Conservation (phyloP, 345 rosid species). For the Atalantia buxifolia region DNA sequence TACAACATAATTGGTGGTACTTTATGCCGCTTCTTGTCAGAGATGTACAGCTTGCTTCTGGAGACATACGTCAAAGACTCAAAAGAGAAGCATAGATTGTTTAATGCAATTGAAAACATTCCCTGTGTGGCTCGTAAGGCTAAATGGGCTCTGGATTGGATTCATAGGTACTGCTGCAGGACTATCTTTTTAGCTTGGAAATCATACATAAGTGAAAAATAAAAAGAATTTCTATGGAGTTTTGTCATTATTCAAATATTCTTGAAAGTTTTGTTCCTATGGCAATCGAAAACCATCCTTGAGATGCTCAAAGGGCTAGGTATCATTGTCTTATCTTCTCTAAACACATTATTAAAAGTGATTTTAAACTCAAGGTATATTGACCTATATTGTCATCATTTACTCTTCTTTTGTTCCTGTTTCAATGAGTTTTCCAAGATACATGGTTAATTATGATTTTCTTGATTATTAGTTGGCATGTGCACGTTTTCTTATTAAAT, state of each 20-base stretch:
- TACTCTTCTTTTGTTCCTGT: background rate
- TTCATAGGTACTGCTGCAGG: conserved; percentile 44
- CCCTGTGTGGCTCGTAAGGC: conserved; percentile 81
- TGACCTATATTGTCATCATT: background rate
- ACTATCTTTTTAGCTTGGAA: background rate
- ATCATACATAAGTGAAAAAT: background rate
- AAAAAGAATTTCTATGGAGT: background rate
- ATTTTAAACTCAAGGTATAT: background rate
- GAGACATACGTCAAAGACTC: conserved; percentile 89
- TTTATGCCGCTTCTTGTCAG: conserved; percentile 28
- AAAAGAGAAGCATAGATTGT: conserved; percentile 74
- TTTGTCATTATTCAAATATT: background rate
- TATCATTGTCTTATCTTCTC: background rate
- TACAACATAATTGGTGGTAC: conserved; percentile 12
- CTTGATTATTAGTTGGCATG: background rate
- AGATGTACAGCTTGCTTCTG: conserved; percentile 92
- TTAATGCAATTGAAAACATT: conserved; percentile 78
- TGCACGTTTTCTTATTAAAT: background rate
- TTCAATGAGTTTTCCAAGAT: background rate
- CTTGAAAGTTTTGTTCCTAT: background rate
- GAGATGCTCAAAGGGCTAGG: background rate
- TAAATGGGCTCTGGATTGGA: conserved; percentile 86
- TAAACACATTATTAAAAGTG: background rate
- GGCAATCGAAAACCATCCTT: background rate
- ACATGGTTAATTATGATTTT: background rate